Conservation (phyloP, 441 rosid species). For the Macaranga tanarius region DNA sequence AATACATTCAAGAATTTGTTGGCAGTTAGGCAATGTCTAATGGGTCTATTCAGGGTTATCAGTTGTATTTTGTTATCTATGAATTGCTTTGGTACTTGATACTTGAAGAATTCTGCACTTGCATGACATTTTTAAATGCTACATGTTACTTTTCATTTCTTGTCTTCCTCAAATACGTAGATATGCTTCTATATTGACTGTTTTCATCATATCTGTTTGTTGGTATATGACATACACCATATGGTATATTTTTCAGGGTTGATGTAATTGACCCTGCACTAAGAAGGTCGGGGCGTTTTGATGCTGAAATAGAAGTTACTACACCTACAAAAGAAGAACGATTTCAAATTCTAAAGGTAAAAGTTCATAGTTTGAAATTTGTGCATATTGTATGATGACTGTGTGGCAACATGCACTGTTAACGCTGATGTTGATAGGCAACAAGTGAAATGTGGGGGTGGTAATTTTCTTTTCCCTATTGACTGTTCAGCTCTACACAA, state of each 20-base stretch:
- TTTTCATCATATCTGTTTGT: neutral
- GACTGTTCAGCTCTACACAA: conserved; percentile 70
- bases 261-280: conserved; percentile 82
- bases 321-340: conserved; percentile 81
- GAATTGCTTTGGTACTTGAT: neutral
- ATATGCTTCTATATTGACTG: neutral
- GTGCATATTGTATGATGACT: conserved; percentile 1
- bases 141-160: neutral
- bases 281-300: conserved; percentile 83
- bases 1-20: neutral
- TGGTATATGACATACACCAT: neutral
- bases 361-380: conserved; percentile 14
- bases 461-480: neutral
- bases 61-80: neutral
- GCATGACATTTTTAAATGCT: neutral
- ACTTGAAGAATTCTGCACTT: neutral
- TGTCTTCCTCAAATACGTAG: neutral
- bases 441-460: neutral
- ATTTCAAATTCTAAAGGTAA: conserved; percentile 73
- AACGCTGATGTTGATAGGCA: neutral
- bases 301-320: conserved; percentile 81
- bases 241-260: conserved; percentile 37
- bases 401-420: neutral
- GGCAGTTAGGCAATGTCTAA: neutral
- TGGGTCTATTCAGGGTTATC: neutral